Evolutionary conservation across 129 eudicot species (phyloP).

Genomic region (Arctium lappa): DNA sequence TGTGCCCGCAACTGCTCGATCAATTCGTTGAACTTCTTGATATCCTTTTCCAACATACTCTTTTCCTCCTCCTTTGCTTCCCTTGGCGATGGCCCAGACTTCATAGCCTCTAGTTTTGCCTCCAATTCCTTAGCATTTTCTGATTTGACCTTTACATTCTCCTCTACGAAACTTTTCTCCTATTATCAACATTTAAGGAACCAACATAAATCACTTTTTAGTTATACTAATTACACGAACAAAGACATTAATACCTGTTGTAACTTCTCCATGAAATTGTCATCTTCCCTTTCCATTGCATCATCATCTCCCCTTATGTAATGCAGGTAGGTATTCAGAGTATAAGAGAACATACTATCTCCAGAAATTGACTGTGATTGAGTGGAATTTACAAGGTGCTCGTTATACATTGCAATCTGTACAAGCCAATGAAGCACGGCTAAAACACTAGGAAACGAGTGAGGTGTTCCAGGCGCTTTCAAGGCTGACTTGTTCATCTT

Average conservation of each 20-base stretch:
- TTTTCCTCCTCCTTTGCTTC: constrained; percentile 57
- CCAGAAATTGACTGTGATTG: constrained; percentile 6
- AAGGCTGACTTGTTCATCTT: constrained; percentile 70
- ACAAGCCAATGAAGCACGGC: constrained; percentile 84
- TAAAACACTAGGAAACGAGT: constrained; percentile 59
- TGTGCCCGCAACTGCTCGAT: constrained; percentile 43
- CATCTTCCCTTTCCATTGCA: constrained; percentile 45
- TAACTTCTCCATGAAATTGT: constrained; percentile 32
- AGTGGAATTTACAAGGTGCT: constrained; percentile 26
- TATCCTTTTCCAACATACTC: constrained; percentile 50
- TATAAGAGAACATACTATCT: constrained; percentile 27
- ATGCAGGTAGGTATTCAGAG: constrained; percentile 39
- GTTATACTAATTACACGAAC: neutral
- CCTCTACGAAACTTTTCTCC: constrained; percentile 40
- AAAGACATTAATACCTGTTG: constrained; percentile 6
- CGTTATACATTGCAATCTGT: constrained; percentile 43
- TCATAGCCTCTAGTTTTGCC: constrained; percentile 48
- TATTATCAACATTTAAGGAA: constrained; percentile 9
- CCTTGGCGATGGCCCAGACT: constrained; percentile 45
- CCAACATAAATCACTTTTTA: neutral
- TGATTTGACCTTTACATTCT: constrained; percentile 16
- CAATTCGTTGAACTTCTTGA: constrained; percentile 55
- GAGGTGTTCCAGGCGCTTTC: constrained; percentile 80
- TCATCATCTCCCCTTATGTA: constrained; percentile 78
- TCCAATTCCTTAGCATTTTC: constrained; percentile 41